Conservation (phyloP, 1,284 basidiomycete species). For the Chondrostereum purpureum region DNA sequence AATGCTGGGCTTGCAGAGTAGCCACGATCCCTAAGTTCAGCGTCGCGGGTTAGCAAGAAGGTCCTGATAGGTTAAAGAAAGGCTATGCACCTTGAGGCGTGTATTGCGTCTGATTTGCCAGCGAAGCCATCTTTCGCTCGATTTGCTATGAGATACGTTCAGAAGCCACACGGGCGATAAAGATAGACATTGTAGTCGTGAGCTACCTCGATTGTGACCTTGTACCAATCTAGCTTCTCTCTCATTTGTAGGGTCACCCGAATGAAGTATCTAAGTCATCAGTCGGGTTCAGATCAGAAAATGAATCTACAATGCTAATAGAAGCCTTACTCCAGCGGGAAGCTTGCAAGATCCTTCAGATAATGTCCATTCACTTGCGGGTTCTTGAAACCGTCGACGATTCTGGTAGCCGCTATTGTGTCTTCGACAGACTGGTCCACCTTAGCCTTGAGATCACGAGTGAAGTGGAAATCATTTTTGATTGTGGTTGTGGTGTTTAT, state of each 20-base stretch:
- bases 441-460: constrained; percentile 62
- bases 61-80: constrained; percentile 4
- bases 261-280: constrained; percentile 66
- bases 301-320: too few relatives aligned
- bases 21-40: constrained; percentile 52
- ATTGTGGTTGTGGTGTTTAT: constrained; percentile 56
- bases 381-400: constrained; percentile 70
- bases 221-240: constrained; percentile 69
- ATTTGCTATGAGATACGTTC: constrained; percentile 61
- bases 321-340: constrained; percentile 71
- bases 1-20: constrained; percentile 69
- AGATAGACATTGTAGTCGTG: too few relatives aligned
- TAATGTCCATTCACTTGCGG: constrained; percentile 62
- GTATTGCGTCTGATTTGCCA: constrained; percentile 51
- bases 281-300: background rate
- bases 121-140: constrained; percentile 69
- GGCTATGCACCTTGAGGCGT: constrained; percentile 63
- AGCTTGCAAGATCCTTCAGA: constrained; percentile 68
- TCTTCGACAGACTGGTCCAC: constrained; percentile 73
- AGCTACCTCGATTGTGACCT: constrained; percentile 70
- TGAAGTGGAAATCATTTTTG: constrained; percentile 58
- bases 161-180: too few relatives aligned
- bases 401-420: constrained; percentile 63
- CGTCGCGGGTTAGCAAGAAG: constrained; percentile 5
- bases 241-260: constrained; percentile 67